phyloP scores from a whole-genome alignment of 2,329 filamentous ascomycete genomes.

The Zymoseptoria ardabiliae region DNA sequence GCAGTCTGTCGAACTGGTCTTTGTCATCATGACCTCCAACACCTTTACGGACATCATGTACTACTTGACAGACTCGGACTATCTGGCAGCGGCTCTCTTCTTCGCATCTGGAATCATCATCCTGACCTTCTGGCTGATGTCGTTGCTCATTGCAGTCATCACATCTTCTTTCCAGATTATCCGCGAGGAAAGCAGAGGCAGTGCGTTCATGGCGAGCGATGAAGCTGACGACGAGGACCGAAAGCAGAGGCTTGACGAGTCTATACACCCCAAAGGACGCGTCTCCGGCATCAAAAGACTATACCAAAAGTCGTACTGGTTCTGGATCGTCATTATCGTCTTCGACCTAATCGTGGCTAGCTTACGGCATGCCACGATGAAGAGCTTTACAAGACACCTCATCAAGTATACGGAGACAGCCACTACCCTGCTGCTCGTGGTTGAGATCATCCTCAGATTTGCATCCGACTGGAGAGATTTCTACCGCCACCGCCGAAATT shows the following conservation, averaged over 20 bases:
- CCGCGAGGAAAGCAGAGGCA: slow-evolving; percentile 87
- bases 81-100: slow-evolving; percentile 74
- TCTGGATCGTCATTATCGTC: slow-evolving; percentile 77
- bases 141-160: slow-evolving; percentile 90
- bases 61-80: slow-evolving; percentile 85
- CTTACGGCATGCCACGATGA: slow-evolving; percentile 70
- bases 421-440: slow-evolving; percentile 68
- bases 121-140: slow-evolving; percentile 92
- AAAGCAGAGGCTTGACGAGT: not conserved
- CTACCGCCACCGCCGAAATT: slow-evolving; percentile 63
- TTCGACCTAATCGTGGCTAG: slow-evolving; percentile 75
- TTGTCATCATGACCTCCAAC: slow-evolving; percentile 97
- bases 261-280: slow-evolving; percentile 3
- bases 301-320: slow-evolving; percentile 64
- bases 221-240: slow-evolving; percentile 30
- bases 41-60: slow-evolving; percentile 96
- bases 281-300: slow-evolving; percentile 55
- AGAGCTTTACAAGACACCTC: slow-evolving; percentile 49
- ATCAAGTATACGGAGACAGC: slow-evolving; percentile 66
- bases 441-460: slow-evolving; percentile 78
- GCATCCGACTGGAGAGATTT: slow-evolving; percentile 74
- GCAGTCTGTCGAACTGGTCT: slow-evolving; percentile 86
- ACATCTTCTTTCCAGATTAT: slow-evolving; percentile 98
- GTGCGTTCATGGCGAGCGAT: slow-evolving; percentile 78
- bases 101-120: slow-evolving; percentile 70